These are phyloP conservation scores for Deinandra increscens DNA, from an alignment of 129 eudicot genomes.

Conservation along the genomic window DNA sequence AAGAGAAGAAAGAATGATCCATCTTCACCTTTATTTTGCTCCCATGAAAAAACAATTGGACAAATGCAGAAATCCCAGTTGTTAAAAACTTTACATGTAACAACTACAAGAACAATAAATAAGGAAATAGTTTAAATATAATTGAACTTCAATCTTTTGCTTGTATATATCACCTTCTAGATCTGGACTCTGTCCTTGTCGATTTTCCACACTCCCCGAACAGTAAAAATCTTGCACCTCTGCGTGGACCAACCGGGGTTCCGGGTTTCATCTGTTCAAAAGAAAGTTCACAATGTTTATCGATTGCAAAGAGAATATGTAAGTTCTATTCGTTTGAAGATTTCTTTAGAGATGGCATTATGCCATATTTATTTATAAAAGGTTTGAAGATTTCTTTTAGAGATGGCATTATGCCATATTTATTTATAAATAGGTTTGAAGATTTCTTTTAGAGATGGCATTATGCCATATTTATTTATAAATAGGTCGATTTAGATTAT, in stretches of 20 bases:
- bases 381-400: background rate
- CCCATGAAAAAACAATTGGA: slow-evolving; percentile 33
- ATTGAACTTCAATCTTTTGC: slow-evolving; percentile 17
- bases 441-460: background rate
- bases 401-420: no score
- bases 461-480: background rate
- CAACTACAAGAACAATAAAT: slow-evolving; percentile 21
- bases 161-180: slow-evolving; percentile 45
- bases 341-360: background rate
- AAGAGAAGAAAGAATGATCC: slow-evolving; percentile 34
- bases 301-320: background rate
- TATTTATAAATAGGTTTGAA: no score
- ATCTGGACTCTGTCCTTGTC: slow-evolving; percentile 41
- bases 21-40: slow-evolving; percentile 33
- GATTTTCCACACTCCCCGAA: slow-evolving; percentile 78
- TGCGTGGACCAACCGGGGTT: slow-evolving; percentile 52
- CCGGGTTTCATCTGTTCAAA: slow-evolving; percentile 51
- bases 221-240: slow-evolving; percentile 56
- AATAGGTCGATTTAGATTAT: background rate
- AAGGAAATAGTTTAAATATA: slow-evolving; percentile 12
- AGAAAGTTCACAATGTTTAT: background rate
- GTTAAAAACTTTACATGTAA: slow-evolving; percentile 33
- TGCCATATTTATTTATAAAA: no score
- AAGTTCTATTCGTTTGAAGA: background rate
- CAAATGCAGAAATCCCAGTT: slow-evolving; percentile 38